Percentiles rank a stretch among this genome's conserved stretches.
Evolutionary conservation across 805 yeast species (phyloP).

Genomic region (Candida nemodendra): DNA sequence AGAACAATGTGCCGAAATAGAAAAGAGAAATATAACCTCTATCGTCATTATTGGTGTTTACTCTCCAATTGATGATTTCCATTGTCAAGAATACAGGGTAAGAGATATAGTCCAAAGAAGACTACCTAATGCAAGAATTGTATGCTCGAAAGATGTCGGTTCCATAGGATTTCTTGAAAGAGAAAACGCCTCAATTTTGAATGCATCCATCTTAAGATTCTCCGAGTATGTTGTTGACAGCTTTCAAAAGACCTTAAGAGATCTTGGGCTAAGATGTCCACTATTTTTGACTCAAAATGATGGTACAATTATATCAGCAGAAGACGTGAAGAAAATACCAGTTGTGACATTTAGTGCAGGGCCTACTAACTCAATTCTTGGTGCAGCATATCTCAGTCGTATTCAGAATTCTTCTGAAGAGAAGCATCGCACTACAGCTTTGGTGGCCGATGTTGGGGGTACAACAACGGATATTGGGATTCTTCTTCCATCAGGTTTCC

Average conservation of each 20-base stretch:
- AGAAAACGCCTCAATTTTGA: conserved; percentile 45
- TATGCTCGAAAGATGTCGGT: conserved; percentile 38
- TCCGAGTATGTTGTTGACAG: conserved; percentile 40
- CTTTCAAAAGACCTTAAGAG: conserved; percentile 35
- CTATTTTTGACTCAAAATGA: conserved; percentile 45
- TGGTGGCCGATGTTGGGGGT: conserved; percentile 44
- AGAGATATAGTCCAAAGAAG: conserved; percentile 32
- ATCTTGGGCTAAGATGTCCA: conserved; percentile 36
- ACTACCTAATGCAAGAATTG: conserved; percentile 35
- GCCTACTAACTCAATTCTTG: conserved; percentile 46
- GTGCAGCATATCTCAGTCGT: conserved; percentile 42
- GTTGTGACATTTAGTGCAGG: conserved; percentile 48
- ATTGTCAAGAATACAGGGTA: conserved; percentile 36
- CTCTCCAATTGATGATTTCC: conserved; percentile 32
- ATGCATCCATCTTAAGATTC: conserved; percentile 43
- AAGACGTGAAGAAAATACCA: conserved; percentile 38
- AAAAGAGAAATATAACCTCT: conserved; percentile 31
- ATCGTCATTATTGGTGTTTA: conserved; percentile 42
- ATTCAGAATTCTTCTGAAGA: conserved; percentile 24
- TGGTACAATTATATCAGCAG: conserved; percentile 42
- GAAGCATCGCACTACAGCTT: conserved; percentile 26
- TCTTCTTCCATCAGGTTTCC: conserved; percentile 44
- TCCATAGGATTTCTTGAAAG: conserved; percentile 45
- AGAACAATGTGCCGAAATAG: conserved; percentile 26
- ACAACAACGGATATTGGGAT: conserved; percentile 49